phyloP scores from a whole-genome alignment of 139 green algal genomes.

The Picocystis salinarum region DNA sequence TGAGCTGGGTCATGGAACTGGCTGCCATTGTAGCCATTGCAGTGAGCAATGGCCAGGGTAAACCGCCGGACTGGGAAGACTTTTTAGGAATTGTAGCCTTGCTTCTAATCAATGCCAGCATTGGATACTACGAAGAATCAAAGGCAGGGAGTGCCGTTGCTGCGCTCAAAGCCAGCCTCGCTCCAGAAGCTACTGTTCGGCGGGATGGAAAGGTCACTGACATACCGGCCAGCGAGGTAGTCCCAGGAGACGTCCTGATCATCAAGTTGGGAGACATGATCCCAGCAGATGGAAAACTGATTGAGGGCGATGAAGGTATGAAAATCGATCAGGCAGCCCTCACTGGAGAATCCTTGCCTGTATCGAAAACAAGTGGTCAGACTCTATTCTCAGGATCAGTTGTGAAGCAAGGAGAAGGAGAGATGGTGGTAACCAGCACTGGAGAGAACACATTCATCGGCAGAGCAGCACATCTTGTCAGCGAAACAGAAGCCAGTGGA shows the following conservation, averaged over 20 bases:
- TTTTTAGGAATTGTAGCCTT: slow-evolving; percentile 25
- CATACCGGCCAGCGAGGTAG: slow-evolving; percentile 36
- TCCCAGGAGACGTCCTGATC: slow-evolving; percentile 59
- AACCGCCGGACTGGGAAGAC: slow-evolving; percentile 17
- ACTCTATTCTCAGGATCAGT: slow-evolving; percentile 58
- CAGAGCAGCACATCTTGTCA: slow-evolving; percentile 55
- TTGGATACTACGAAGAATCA: slow-evolving; percentile 37
- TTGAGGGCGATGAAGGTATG: slow-evolving; percentile 26
- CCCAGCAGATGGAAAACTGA: slow-evolving; percentile 65
- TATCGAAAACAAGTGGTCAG: slow-evolving; percentile 59
- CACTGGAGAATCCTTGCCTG: slow-evolving; percentile 68
- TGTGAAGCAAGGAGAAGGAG: slow-evolving; percentile 69
- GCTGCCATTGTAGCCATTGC: slow-evolving; percentile 63
- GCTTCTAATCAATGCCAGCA: slow-evolving; percentile 44
- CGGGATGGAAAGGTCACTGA: slow-evolving; percentile 30
- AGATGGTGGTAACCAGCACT: slow-evolving; percentile 56
- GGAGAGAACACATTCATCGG: slow-evolving; percentile 78
- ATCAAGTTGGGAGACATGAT: slow-evolving; percentile 61
- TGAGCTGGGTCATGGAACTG: slow-evolving; percentile 63
- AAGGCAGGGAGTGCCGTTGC: slow-evolving; percentile 65
- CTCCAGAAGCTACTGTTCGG: slow-evolving; percentile 39
- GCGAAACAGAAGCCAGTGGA: slow-evolving; percentile 44
- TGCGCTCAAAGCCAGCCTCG: slow-evolving; percentile 47
- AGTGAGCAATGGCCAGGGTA: slow-evolving; percentile 14
- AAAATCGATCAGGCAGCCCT: slow-evolving; percentile 55